A percentile compares a stretch with the other conserved stretches of the same genome.
Conservation (phyloP, 495 filamentous ascomycete genomes). For the Trichoderma gamsii region DNA sequence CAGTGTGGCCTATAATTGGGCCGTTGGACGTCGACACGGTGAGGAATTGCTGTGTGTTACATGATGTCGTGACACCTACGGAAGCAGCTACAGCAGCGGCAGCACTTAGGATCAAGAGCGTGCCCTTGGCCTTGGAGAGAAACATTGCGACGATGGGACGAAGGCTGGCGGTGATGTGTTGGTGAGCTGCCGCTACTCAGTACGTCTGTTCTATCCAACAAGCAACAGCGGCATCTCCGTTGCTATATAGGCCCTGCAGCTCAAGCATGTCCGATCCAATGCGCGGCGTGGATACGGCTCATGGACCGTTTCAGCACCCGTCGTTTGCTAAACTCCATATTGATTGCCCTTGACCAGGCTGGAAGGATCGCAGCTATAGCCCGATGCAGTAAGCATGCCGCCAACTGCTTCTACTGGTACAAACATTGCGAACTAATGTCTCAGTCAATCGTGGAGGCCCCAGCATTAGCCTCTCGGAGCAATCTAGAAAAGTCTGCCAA, state of each 20-base stretch:
- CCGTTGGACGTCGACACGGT: conserved; percentile 29
- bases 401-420: background rate
- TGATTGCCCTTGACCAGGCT: background rate
- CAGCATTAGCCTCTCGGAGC: too few species aligned
- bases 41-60: background rate
- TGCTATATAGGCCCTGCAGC: background rate
- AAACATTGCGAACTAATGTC: background rate
- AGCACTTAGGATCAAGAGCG: background rate
- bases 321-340: background rate
- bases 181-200: background rate
- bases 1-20: conserved; percentile 39
- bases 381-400: background rate
- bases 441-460: background rate
- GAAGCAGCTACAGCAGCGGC: conserved; percentile 4
- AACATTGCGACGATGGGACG: background rate
- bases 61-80: background rate
- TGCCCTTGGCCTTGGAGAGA: background rate
- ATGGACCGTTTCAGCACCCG: background rate
- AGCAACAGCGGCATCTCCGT: background rate
- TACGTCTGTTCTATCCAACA: background rate
- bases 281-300: background rate
- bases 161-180: background rate
- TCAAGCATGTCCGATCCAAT: background rate
- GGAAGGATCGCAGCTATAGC: background rate
- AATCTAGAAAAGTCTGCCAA: too few species aligned